Evolutionary conservation across 2,329 filamentous ascomycete genomes (phyloP).

Genomic region (Plenodomus biglobosus): DNA sequence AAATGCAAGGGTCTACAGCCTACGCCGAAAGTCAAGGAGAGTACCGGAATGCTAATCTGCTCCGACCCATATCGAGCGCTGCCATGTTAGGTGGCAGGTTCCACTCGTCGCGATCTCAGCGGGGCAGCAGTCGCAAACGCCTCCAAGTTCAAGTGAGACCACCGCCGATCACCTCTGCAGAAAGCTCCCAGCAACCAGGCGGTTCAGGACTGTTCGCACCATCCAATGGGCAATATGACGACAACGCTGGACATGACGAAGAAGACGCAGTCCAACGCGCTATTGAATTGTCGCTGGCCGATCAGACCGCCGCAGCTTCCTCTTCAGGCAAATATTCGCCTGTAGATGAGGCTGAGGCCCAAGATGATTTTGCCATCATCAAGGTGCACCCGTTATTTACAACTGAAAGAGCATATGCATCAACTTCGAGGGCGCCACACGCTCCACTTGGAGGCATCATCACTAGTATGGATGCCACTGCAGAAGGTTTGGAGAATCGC

Average conservation of each 20-base stretch:
- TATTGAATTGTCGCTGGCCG: conserved; percentile 4
- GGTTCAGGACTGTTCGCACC: background rate
- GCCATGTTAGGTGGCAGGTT: background rate
- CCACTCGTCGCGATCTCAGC: background rate
- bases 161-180: background rate
- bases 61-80: background rate
- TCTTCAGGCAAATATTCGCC: too few relatives aligned
- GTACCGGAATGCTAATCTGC: background rate
- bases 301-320: background rate
- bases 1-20: conserved; percentile 2
- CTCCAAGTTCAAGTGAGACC: background rate
- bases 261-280: background rate
- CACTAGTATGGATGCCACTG: background rate
- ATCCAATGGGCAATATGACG: conserved; percentile 1
- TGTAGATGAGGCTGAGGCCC: background rate
- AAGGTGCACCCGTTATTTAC: background rate
- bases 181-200: background rate
- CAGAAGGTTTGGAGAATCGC: background rate
- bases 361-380: conserved; percentile 1
- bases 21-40: conserved; percentile 1
- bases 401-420: background rate
- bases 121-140: background rate
- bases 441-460: background rate
- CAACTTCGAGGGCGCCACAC: background rate
- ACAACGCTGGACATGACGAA: conserved; percentile 1